These are phyloP conservation scores for Zasmidium cellare DNA, from an alignment of 2,329 filamentous ascomycete genomes.

Conservation along the genomic window DNA sequence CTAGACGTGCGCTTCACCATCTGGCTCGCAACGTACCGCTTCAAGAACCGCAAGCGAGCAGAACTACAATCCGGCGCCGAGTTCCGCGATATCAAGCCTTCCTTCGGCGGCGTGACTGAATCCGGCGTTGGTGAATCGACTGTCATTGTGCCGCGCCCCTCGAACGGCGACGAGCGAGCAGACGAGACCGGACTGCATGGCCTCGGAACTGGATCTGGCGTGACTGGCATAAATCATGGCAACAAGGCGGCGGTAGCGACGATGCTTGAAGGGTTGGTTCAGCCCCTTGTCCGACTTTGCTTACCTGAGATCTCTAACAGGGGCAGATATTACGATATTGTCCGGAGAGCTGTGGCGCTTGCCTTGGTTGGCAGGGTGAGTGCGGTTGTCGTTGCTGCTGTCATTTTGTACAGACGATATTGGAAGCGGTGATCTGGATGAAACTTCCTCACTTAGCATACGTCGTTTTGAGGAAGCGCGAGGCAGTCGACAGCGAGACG, in stretches of 20 bases:
- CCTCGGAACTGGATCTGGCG: constrained; percentile 43
- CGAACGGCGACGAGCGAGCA: constrained; percentile 25
- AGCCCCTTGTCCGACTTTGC: constrained; percentile 18
- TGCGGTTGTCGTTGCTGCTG: constrained; percentile 15
- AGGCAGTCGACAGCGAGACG: too few species aligned
- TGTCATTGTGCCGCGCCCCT: constrained; percentile 7
- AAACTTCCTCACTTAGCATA: too few species aligned
- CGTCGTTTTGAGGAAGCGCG: too few species aligned
- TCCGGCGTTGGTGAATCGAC: constrained; percentile 16
- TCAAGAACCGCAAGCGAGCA: constrained; percentile 53
- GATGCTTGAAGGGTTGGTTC: constrained; percentile 49
- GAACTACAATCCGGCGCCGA: constrained; percentile 34
- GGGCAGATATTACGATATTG: constrained; percentile 50
- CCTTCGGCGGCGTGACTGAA: constrained; percentile 30
- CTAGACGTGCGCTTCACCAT: constrained; percentile 61
- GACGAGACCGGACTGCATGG: constrained; percentile 49
- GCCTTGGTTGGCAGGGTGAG: constrained; percentile 40
- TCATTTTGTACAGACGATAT: constrained; percentile 18
- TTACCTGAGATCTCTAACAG: constrained; percentile 34
- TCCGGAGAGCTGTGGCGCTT: constrained; percentile 47
- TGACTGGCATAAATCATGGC: constrained; percentile 28
- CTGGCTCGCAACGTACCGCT: constrained; percentile 59
- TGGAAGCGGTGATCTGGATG: constrained; percentile 1
- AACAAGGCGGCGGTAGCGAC: constrained; percentile 47
- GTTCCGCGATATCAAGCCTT: constrained; percentile 22